Conservation (phyloP, 139 green algal genomes). For the Closterium sp. region DNA sequence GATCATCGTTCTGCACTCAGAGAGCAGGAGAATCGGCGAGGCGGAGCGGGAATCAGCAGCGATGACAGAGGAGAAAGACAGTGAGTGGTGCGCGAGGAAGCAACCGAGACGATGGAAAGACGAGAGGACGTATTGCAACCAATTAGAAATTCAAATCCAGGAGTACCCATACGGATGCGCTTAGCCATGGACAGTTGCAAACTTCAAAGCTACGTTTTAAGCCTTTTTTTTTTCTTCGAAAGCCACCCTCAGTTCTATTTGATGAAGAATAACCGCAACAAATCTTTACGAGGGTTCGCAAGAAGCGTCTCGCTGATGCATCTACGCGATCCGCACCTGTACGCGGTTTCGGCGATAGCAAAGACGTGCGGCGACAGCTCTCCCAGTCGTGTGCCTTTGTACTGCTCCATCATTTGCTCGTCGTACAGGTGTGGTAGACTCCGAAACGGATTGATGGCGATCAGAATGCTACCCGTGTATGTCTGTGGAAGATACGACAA, state of each 20-base stretch:
- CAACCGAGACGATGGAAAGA: no score
- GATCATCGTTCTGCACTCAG: constrained; percentile 42
- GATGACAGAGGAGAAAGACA: neutral
- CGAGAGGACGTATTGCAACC: no score
- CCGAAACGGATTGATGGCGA: constrained; percentile 81
- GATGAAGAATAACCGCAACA: no score
- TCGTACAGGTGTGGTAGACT: constrained; percentile 69
- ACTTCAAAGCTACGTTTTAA: neutral
- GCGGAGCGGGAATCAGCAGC: neutral
- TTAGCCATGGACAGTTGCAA: neutral
- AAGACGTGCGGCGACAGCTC: constrained; percentile 36
- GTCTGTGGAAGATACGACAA: constrained; percentile 48
- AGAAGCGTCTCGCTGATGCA: neutral
- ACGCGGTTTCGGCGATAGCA: constrained; percentile 22
- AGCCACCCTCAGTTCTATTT: no score
- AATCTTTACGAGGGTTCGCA: no score
- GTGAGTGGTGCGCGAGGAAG: no score
- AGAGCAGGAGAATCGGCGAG: neutral
- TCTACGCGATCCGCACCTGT: neutral
- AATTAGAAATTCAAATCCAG: no score
- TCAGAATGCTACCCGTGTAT: constrained; percentile 79
- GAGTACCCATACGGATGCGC: no score
- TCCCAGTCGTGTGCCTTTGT: constrained; percentile 12
- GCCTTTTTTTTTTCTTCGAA: no score
- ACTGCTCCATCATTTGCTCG: constrained; percentile 30